phyloP scores from a whole-genome alignment of 345 rosid genomes.

The Syzygium jambos region DNA sequence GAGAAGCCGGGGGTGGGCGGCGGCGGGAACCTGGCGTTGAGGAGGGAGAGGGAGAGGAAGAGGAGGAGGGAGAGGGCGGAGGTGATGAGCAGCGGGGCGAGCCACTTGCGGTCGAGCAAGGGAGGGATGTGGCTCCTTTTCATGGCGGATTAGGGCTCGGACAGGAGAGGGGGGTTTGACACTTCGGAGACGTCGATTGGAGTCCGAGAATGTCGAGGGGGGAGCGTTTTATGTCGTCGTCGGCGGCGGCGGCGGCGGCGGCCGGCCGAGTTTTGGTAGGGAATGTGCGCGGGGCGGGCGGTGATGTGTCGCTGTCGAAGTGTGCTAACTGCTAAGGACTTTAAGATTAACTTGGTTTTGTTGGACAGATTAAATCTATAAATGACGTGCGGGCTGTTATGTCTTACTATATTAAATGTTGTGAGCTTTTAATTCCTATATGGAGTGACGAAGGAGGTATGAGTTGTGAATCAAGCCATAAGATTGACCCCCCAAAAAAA shows the following conservation, averaged over 20 bases:
- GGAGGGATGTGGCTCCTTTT: conserved; percentile 44
- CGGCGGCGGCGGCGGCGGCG: background rate
- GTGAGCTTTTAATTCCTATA: too few relatives aligned
- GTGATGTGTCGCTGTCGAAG: background rate
- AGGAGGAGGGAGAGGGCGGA: conserved; percentile 26
- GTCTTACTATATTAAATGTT: too few relatives aligned
- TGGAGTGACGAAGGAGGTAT: too few relatives aligned
- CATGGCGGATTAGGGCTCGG: conserved; percentile 19
- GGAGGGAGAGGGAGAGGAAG: conserved; percentile 25
- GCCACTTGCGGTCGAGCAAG: conserved; percentile 39
- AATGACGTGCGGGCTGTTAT: too few relatives aligned
- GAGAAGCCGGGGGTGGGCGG: conserved; percentile 3
- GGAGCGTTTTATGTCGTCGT: background rate
- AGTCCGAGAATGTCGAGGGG: background rate
- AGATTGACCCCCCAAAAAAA: too few relatives aligned
- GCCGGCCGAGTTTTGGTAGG: background rate
- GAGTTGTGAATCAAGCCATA: too few relatives aligned
- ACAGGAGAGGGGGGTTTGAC: background rate
- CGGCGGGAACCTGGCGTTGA: conserved; percentile 22
- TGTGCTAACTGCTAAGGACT: background rate
- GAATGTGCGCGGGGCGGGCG: background rate
- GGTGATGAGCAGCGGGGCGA: conserved; percentile 17
- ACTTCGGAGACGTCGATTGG: background rate
- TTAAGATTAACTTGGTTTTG: too few relatives aligned
- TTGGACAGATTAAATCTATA: too few relatives aligned